These are phyloP conservation scores for maize (Zea mays) DNA, from an alignment of 176 grass and related monocot species.

Conservation along the genomic window Zm-B73-REFERENCE-NAM-5.0 NC_050097.1:139940001-139940500, in stretches of 20 bases:
- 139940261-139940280: background rate
- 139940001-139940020: background rate
- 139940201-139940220: background rate
- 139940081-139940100: slow-evolving; percentile 86
- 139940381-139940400: background rate
- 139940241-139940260: background rate
- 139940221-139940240: background rate
- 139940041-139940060: slow-evolving; percentile 80
- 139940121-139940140: slow-evolving; percentile 67
- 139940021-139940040: slow-evolving; percentile 5
- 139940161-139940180: background rate
- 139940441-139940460: background rate
- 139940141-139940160: background rate
- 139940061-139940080: slow-evolving; percentile 87
- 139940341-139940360: background rate
- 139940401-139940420: background rate
- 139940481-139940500: too few species aligned
- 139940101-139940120: slow-evolving; percentile 93
- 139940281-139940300: background rate
- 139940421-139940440: slow-evolving; percentile 3
- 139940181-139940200: background rate
- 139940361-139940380: background rate
- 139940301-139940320: background rate
- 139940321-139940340: background rate
- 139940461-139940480: background rate